These are phyloP conservation scores for Russula emetica DNA, from an alignment of 768 basidiomycete genomes.

Conservation along the genomic window DNA sequence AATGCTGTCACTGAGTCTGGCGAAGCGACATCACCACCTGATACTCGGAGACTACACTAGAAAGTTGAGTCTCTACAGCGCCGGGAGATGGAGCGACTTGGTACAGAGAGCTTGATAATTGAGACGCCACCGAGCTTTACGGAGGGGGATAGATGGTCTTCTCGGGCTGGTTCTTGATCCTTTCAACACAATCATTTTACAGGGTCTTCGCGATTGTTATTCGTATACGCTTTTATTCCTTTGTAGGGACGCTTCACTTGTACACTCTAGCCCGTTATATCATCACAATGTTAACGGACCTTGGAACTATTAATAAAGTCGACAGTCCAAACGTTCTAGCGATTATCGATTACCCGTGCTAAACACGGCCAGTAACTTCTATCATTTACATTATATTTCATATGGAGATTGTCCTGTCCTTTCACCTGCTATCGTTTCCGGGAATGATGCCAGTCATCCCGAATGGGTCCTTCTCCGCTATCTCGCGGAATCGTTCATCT, in stretches of 20 bases:
- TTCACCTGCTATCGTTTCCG: slow-evolving; percentile 3
- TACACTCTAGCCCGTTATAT: background rate
- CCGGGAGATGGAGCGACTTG: slow-evolving; percentile 31
- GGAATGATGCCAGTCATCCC: slow-evolving; percentile 4
- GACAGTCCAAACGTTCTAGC: background rate
- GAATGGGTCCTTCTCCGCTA: slow-evolving; percentile 6
- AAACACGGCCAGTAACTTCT: background rate
- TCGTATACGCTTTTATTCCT: background rate
- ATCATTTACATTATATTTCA: background rate
- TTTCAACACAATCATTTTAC: background rate
- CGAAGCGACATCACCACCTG: background rate
- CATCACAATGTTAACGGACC: too few species aligned
- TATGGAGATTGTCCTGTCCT: too few species aligned
- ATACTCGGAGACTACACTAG: slow-evolving; percentile 7
- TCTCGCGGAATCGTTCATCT: slow-evolving; percentile 22
- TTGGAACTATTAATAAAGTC: background rate
- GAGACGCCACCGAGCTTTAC: slow-evolving; percentile 29
- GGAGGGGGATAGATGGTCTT: background rate
- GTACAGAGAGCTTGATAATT: slow-evolving; percentile 28
- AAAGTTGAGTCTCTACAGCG: slow-evolving; percentile 34
- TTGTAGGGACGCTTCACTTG: background rate
- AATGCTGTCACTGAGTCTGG: background rate
- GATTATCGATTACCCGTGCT: background rate
- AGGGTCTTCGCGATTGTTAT: background rate
- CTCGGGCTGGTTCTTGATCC: background rate